Percentiles rank a stretch among this genome's conserved stretches.
phyloP scores from a whole-genome alignment of 371 early-diverging fungal genomes.

The Mortierella sp. region DNA sequence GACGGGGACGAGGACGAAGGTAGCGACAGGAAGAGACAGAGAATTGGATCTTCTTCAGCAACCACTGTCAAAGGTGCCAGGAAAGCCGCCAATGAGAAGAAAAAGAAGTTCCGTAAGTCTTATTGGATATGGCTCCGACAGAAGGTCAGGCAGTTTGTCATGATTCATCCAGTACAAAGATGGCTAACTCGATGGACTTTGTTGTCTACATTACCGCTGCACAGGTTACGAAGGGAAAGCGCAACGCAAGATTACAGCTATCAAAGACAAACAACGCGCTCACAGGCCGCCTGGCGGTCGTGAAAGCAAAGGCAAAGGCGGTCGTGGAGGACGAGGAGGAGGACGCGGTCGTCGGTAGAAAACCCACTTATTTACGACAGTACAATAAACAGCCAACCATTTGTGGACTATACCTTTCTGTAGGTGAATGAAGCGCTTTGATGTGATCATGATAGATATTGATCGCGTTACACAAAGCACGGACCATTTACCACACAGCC shows the following conservation, averaged over 20 bases:
- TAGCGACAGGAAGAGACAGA: constrained; percentile 29
- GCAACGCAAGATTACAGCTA: constrained; percentile 44
- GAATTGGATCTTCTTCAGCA: constrained; percentile 37
- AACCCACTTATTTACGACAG: too few relatives aligned
- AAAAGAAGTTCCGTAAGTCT: constrained; percentile 52
- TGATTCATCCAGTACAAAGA: too few relatives aligned
- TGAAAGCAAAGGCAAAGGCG: constrained; percentile 10
- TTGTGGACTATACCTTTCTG: too few relatives aligned
- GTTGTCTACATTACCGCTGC: too few relatives aligned
- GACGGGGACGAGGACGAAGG: constrained; percentile 16
- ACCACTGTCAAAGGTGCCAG: constrained; percentile 38
- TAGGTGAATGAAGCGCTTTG: too few relatives aligned
- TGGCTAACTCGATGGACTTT: too few relatives aligned
- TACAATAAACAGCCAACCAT: too few relatives aligned
- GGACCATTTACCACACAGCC: too few relatives aligned
- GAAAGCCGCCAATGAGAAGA: constrained; percentile 26
- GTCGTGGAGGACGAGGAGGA: constrained; percentile 5
- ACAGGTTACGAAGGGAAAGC: constrained; percentile 47
- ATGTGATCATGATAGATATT: too few relatives aligned
- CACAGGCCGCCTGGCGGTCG: constrained; percentile 30
- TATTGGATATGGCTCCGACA: too few relatives aligned
- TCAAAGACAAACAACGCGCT: constrained; percentile 29
- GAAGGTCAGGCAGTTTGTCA: too few relatives aligned
- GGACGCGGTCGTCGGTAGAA: constrained; percentile 21
- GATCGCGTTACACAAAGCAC: too few relatives aligned